Percentiles rank a stretch among this genome's conserved stretches.
Evolutionary conservation across 768 basidiomycete genomes (phyloP).

Genomic region (Lyophyllum atratum): DNA sequence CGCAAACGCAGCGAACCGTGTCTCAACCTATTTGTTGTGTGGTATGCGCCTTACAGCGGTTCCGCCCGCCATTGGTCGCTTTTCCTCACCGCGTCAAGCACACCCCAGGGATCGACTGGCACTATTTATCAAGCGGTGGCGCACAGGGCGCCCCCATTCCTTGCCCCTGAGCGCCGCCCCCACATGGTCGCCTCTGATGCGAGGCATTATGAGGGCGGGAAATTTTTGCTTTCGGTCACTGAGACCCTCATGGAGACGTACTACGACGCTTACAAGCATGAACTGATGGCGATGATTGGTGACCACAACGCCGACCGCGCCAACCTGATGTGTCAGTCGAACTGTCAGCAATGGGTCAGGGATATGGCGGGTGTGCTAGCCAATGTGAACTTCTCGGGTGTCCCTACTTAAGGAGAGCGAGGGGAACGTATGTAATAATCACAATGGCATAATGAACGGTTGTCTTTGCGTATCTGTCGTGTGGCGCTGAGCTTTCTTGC

Average conservation of each 20-base stretch:
- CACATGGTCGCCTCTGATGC: neutral
- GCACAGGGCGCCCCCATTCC: neutral
- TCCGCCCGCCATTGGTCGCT: neutral
- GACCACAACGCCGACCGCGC: neutral
- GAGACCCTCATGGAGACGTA: neutral
- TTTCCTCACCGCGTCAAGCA: neutral
- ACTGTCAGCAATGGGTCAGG: neutral
- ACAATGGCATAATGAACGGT: too few species aligned
- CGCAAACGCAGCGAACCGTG: neutral
- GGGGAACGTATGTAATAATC: neutral
- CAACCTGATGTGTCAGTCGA: neutral
- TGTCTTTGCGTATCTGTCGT: too few species aligned
- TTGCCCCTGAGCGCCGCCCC: neutral
- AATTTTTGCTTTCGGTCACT: neutral
- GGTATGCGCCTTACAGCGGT: neutral
- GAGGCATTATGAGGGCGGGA: neutral
- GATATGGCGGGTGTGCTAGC: neutral
- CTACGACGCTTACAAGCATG: neutral
- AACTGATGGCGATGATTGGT: neutral
- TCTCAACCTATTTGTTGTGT: neutral
- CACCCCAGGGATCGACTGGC: neutral
- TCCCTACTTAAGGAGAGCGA: neutral
- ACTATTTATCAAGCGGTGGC: neutral
- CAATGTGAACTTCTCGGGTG: neutral
- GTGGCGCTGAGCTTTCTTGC: too few species aligned